These are phyloP conservation scores for Cucurbita ficifolia DNA, from an alignment of 306 rosid species.

Conservation along the genomic window DNA sequence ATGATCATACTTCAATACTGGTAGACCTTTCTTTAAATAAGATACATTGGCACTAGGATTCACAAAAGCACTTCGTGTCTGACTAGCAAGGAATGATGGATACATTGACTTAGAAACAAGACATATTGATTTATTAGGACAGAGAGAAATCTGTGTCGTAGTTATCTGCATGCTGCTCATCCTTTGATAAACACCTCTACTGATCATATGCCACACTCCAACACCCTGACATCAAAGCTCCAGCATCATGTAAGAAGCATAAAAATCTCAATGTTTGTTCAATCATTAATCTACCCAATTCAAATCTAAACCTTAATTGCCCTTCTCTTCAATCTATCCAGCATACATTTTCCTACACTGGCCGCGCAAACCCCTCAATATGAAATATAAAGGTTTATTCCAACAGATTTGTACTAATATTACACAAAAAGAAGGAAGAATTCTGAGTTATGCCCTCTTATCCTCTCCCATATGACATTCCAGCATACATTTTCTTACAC, in stretches of 20 bases:
- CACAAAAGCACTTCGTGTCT: conserved; percentile 8
- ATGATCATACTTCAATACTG: conserved; percentile 15
- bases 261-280: neutral
- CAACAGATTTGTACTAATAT: no score
- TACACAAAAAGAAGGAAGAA: no score
- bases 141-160: conserved; percentile 12
- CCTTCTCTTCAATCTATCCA: neutral
- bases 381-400: no score
- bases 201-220: conserved; percentile 12
- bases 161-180: conserved; percentile 28
- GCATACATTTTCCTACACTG: no score
- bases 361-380: no score
- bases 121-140: conserved; percentile 1
- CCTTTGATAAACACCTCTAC: conserved; percentile 11
- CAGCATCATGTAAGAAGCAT: neutral
- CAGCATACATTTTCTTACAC: neutral
- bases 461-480: neutral
- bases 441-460: no score
- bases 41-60: conserved; percentile 5
- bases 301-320: neutral
- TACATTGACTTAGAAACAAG: conserved; percentile 11
- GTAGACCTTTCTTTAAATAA: conserved; percentile 13
- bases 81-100: neutral
- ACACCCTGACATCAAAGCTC: conserved; percentile 5
- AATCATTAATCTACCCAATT: neutral